These are phyloP conservation scores for Alliaria petiolata DNA, from an alignment of 345 rosid species.

Conservation along the genomic window DNA sequence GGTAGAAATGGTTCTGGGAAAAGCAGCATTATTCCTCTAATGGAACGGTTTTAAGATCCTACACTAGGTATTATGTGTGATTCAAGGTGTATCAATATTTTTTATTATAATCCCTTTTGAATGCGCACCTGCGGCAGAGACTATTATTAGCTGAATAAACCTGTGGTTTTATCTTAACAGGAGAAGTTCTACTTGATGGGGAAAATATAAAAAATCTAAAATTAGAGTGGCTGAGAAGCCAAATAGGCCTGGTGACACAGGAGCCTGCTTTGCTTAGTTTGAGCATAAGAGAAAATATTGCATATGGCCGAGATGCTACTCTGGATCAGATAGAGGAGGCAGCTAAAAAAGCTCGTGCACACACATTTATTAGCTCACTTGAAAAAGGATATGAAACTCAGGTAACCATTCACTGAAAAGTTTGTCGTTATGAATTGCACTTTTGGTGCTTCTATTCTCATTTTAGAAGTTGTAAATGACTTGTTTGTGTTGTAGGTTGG, in stretches of 20 bases:
- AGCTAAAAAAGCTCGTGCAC: conserved; percentile 95
- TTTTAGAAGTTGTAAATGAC: conserved; percentile 6
- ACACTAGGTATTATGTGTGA: conserved; percentile 66
- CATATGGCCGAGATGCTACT: conserved; percentile 83
- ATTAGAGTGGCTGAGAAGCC: conserved; percentile 91
- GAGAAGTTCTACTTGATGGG: conserved; percentile 98
- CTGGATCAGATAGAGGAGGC: conserved; percentile 95
- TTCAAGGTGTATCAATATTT: not conserved
- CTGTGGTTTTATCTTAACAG: conserved; percentile 44
- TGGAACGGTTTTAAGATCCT: conserved; percentile 99
- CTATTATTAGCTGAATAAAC: conserved; percentile 7
- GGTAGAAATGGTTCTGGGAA: conserved; percentile 99
- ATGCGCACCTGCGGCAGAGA: conserved; percentile 17
- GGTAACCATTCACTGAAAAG: conserved; percentile 40
- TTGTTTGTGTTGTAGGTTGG: conserved; percentile 60
- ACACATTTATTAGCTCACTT: conserved; percentile 89
- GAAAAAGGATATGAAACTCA: conserved; percentile 92
- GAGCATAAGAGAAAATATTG: conserved; percentile 86
- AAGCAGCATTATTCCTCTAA: conserved; percentile 97
- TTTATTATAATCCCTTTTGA: not conserved
- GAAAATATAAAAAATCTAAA: conserved; percentile 88
- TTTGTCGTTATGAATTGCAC: not conserved
- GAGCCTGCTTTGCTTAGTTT: conserved; percentile 96
- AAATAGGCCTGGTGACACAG: conserved; percentile 97
- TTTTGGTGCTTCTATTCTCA: conserved; percentile 9